Conservation (phyloP, 768 basidiomycete genomes). For the Chalciporus piperatus region DNA sequence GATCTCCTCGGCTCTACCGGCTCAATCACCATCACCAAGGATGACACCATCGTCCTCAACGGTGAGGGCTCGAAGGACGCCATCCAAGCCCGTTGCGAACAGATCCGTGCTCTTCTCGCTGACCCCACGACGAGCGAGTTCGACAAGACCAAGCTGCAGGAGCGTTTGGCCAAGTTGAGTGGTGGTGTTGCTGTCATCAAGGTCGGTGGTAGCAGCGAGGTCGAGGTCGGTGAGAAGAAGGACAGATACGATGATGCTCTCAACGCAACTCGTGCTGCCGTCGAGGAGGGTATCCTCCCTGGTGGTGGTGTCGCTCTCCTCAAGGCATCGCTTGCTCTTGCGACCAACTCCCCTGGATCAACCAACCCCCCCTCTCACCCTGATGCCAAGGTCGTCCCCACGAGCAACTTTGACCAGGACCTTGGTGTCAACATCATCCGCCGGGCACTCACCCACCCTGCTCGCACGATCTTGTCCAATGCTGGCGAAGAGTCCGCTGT, state of each 20-base stretch:
- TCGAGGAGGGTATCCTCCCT: constrained; percentile 97
- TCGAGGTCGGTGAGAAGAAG: constrained; percentile 99
- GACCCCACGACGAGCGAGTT: constrained; percentile 89
- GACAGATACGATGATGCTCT: constrained; percentile 96
- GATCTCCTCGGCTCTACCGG: constrained; percentile 92
- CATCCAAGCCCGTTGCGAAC: constrained; percentile 92
- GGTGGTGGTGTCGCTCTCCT: constrained; percentile 94
- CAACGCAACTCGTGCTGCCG: constrained; percentile 97
- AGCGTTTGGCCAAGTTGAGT: constrained; percentile 92
- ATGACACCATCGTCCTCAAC: constrained; percentile 95
- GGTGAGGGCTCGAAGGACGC: constrained; percentile 88
- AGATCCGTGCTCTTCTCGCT: constrained; percentile 79
- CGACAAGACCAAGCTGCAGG: constrained; percentile 93
- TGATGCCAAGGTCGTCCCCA: constrained; percentile 66
- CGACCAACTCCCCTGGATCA: constrained; percentile 48
- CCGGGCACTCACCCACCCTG: constrained; percentile 78
- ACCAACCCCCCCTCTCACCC: constrained; percentile 47
- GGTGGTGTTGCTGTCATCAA: constrained; percentile 99
- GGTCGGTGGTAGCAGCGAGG: constrained; percentile 90
- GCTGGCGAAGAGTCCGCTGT: constrained; percentile 94
- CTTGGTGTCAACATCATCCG: constrained; percentile 93
- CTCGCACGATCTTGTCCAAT: constrained; percentile 87
- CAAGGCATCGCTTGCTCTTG: constrained; percentile 73
- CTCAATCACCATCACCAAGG: constrained; percentile 92
- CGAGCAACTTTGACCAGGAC: constrained; percentile 94